Base-by-base conservation (phyloP, 495 filamentous ascomycete species). In the Sordaria brevicollis region DNA sequence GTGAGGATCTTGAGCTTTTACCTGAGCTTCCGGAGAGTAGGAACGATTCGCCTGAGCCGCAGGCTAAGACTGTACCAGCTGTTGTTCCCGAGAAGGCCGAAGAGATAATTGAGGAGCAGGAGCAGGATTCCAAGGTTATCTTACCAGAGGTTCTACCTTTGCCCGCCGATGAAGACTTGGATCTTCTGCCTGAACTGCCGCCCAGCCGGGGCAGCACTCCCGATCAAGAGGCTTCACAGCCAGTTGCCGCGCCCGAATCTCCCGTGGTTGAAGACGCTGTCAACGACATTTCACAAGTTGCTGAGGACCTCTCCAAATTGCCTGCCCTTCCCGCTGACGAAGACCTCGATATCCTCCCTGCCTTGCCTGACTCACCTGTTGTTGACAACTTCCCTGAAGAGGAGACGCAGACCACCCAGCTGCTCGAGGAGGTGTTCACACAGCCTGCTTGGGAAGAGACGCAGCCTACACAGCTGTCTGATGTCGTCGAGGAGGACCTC, bases 21-120 rank as follows among this genome's bases (percentile, higher is more conserved):
- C 70, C 72, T 3, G 38, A 65, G 17, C 70, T 73, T 8, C 74
- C 71, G 1, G 71, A 71, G 19, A 75, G 69, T 17, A 65, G 65
- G 15, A 41, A 39, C 15, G 54, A 35, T 25, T 75, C 74, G 39
- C 69, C 71, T 31, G 31, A 35, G 19, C 67, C 41, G n/a, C 35
- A n/a, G 15, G 0, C 35, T 36, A 29, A 68, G 39, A 31, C 34
- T 29, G 13, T 35, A 1, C 15, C 33, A 0, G n/a, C 19, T 17
- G 37, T 37, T 33, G 0, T 25, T 19, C 4, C 57, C 9, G 37
- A 33, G 25, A 3, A 19, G 35, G 35, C 0, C 15, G 54, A 68
- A 4, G 68, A 68, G 4, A 21, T 17, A 25, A 13, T 69, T 6
- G 37, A n/a, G 25, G 41, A 54, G 5, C 65, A 72, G n/a, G 66